Base-by-base conservation (phyloP, 805 yeast genomes). In the Candida coquimbonensis region DNA sequence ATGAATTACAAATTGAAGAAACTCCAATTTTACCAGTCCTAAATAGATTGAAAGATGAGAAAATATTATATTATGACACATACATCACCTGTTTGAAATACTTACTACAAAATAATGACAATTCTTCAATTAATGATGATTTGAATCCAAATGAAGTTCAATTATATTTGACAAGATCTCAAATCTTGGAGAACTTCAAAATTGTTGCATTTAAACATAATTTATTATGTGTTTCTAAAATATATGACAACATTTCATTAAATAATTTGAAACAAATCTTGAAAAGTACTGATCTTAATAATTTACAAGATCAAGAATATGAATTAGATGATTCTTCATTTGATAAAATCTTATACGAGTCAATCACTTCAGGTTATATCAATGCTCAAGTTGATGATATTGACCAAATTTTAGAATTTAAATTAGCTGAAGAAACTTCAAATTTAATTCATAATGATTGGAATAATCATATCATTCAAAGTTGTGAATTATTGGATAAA, bases 341-440 rank as follows among this genome's bases (percentile, higher is more conserved):
- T 35, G 41, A 45, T n/a, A 41, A 38, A 24, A 39, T 42, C 8
- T 36, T 45, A 12, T 42, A 45, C 11, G 48, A 42, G 14, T 38
- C 48, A 26, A 41, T 45, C n/a, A 34, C 38, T 9, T 19, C 33
- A 26, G 48, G 45, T 9, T n/a, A 26, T 9, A 42, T 57, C 7
- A 35, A 46, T 36, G 61, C 59, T 8, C 46, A 47, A 7, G 45
- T 59, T 37, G 63, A 59, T 48, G 62, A 59, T 37, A 49, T 59
- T 24, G 45, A 36, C 14, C 44, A 51, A 17, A 36, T 53, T 2
- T 46, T 59, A 6, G 47, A 52, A 19, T 59, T 56, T 31, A 37
- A 37, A 2, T 31, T 11, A 13, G 21, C 17, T 16, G 19, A 31
- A 5, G n/a, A 24, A 7, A 19, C 33, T 9, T 11, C 36, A 12